Evolutionary conservation across 768 basidiomycete species (phyloP).

Genomic region (Mycena vulgaris): DNA sequence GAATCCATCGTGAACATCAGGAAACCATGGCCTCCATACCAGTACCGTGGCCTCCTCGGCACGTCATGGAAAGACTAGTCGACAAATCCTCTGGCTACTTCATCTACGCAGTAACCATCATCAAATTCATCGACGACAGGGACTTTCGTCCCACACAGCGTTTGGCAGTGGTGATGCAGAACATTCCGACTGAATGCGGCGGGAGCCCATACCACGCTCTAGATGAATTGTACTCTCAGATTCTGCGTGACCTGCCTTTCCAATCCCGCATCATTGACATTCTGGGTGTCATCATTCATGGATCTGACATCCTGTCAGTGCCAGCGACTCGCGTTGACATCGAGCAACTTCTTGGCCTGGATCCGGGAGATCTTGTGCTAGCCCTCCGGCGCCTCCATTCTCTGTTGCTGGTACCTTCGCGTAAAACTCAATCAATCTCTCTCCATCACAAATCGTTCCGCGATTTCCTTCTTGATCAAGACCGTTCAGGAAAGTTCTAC

Average conservation of each 20-base stretch:
- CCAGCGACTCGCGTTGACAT: background rate
- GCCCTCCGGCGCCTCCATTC: constrained; percentile 1
- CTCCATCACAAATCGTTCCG: background rate
- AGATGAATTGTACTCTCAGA: too few relatives aligned
- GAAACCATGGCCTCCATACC: too few relatives aligned
- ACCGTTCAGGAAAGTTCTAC: background rate
- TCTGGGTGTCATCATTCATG: too few relatives aligned
- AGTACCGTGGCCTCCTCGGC: background rate
- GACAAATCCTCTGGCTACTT: constrained; percentile 15
- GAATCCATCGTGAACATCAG: too few relatives aligned
- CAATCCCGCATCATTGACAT: too few relatives aligned
- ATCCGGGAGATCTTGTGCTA: background rate
- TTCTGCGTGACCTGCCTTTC: too few relatives aligned
- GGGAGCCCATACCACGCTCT: too few relatives aligned
- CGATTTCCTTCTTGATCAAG: too few relatives aligned
- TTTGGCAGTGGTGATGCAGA: too few relatives aligned
- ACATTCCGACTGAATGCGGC: background rate
- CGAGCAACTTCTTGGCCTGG: background rate
- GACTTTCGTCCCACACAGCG: too few relatives aligned
- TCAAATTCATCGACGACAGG: too few relatives aligned
- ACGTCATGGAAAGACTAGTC: background rate
- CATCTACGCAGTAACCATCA: constrained; percentile 14
- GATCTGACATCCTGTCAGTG: constrained; percentile 5
- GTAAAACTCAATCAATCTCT: background rate
- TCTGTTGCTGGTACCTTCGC: background rate